Percentiles rank a stretch among this genome's conserved stretches.
These are phyloP conservation scores for Friedmanniomyces simplex DNA, from an alignment of 495 filamentous ascomycete species.

Conservation along the genomic window DNA sequence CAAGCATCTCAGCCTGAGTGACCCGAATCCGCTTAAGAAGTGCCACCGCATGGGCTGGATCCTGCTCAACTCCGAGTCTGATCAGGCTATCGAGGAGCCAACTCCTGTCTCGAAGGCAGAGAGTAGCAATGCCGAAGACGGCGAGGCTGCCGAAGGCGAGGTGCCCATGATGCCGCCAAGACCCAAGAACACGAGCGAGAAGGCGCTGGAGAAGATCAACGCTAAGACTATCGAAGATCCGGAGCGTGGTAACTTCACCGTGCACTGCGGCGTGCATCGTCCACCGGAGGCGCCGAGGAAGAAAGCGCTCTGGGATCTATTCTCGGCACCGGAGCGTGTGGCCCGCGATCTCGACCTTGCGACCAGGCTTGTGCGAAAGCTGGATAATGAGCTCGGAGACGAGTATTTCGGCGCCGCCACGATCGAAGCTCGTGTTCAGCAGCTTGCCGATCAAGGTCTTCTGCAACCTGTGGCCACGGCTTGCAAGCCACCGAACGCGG, in stretches of 20 bases:
- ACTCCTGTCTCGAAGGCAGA: constrained; percentile 54
- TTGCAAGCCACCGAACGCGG: constrained; percentile 44
- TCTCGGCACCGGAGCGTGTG: constrained; percentile 80
- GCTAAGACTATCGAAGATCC: constrained; percentile 94
- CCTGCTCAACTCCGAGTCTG: constrained; percentile 72
- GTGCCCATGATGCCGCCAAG: constrained; percentile 24
- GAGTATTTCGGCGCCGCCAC: constrained; percentile 58
- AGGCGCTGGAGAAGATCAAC: constrained; percentile 83
- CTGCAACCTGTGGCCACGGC: constrained; percentile 58
- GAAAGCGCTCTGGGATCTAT: constrained; percentile 95
- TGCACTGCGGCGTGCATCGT: constrained; percentile 91
- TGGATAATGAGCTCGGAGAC: constrained; percentile 67
- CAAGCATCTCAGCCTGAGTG: constrained; percentile 85
- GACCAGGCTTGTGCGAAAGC: constrained; percentile 59
- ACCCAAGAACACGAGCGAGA: constrained; percentile 51
- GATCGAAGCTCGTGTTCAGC: constrained; percentile 79
- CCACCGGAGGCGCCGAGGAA: constrained; percentile 77
- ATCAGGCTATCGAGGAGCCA: constrained; percentile 46
- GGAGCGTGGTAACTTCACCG: constrained; percentile 85
- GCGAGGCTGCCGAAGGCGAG: constrained; percentile 42
- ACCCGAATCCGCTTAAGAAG: constrained; percentile 92
- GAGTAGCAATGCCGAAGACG: constrained; percentile 19
- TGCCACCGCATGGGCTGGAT: constrained; percentile 99
- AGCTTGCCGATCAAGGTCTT: constrained; percentile 58
- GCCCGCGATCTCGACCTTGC: constrained; percentile 75